Conservation (phyloP, 176 grass and related monocot genomes). For the Hyparrhenia diplandra region DNA sequence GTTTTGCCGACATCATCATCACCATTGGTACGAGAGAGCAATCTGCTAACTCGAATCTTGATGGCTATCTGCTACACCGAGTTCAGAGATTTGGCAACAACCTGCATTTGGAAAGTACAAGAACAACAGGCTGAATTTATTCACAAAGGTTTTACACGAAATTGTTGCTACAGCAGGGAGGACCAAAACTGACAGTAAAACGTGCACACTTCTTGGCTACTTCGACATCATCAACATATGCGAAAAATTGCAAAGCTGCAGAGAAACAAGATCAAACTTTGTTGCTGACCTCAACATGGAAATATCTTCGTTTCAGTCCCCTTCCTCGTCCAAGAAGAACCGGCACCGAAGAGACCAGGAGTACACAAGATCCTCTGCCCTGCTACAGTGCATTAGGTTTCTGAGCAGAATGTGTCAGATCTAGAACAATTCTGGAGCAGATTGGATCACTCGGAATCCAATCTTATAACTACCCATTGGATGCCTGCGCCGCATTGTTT, state of each 20-base stretch:
- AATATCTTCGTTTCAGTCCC: not conserved
- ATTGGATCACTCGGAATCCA: slow-evolving; percentile 42
- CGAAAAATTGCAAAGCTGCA: not conserved
- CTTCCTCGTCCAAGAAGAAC: no score
- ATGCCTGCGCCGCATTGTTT: not conserved
- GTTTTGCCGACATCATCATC: not conserved
- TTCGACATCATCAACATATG: not conserved
- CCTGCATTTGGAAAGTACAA: not conserved
- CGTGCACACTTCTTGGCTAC: not conserved
- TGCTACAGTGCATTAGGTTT: slow-evolving; percentile 23
- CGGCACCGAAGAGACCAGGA: not conserved
- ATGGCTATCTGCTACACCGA: not conserved
- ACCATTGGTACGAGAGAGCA: slow-evolving; percentile 17
- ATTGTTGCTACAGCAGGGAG: not conserved
- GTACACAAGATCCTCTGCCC: not conserved
- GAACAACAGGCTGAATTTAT: not conserved
- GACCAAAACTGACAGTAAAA: not conserved
- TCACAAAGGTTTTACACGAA: not conserved
- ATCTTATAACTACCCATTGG: slow-evolving; percentile 1
- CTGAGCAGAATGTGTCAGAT: slow-evolving; percentile 52
- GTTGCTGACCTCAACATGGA: slow-evolving; percentile 30
- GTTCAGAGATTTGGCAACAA: not conserved
- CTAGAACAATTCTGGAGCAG: slow-evolving; percentile 35
- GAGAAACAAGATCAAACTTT: not conserved
- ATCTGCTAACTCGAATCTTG: not conserved